These are phyloP conservation scores for Prosopis cineraria DNA, from an alignment of 306 rosid genomes.

Conservation along the genomic window DNA sequence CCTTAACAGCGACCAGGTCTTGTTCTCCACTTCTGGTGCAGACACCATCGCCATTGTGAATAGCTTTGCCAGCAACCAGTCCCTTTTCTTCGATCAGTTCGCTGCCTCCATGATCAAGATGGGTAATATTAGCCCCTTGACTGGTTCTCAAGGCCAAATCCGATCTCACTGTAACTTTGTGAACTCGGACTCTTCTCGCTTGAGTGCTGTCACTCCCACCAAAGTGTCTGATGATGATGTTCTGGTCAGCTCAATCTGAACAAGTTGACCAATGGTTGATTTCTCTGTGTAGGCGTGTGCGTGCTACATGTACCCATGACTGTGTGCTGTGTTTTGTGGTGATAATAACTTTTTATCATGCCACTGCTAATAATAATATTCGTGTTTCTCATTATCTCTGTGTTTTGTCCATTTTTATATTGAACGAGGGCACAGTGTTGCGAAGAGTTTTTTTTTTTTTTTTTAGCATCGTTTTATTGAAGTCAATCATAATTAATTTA, in stretches of 20 bases:
- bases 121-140: conserved; percentile 45
- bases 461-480: too few relatives aligned
- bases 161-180: conserved; percentile 43
- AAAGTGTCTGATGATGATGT: conserved; percentile 17
- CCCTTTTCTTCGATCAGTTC: conserved; percentile 35
- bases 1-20: too few relatives aligned
- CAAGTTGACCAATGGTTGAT: neutral
- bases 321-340: neutral
- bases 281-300: neutral
- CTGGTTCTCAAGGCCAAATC: conserved; percentile 44
- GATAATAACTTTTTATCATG: neutral
- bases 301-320: neutral
- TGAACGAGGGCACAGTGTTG: too few relatives aligned
- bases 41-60: too few relatives aligned
- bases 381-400: too few relatives aligned
- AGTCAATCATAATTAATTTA: too few relatives aligned
- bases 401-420: too few relatives aligned
- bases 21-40: too few relatives aligned
- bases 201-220: conserved; percentile 12
- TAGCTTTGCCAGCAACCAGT: neutral
- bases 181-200: conserved; percentile 30
- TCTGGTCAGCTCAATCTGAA: conserved; percentile 30
- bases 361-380: neutral
- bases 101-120: conserved; percentile 47
- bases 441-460: too few relatives aligned